Evolutionary conservation across 1,284 basidiomycete genomes (phyloP).

Genomic region (Xerocomus minutiporus): DNA sequence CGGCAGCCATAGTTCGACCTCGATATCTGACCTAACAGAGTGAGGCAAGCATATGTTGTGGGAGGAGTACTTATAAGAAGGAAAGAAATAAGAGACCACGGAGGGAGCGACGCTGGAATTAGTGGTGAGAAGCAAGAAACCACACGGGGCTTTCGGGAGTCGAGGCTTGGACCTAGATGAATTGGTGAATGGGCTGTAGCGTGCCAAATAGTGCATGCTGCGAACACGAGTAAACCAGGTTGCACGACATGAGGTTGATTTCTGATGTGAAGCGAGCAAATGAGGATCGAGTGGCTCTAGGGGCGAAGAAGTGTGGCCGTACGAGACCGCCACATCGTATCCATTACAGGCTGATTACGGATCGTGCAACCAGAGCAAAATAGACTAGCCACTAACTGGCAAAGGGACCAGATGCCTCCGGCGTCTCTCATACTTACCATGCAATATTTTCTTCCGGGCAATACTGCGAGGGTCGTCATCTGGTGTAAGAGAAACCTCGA

Average conservation of each 20-base stretch:
- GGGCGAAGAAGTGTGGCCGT: slow-evolving; percentile 24
- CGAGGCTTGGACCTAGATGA: slow-evolving; percentile 24
- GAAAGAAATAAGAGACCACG: slow-evolving; percentile 12
- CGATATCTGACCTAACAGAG: slow-evolving; percentile 23
- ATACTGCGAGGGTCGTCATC: background rate
- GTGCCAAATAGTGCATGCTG: slow-evolving; percentile 30
- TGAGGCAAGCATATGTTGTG: slow-evolving; percentile 22
- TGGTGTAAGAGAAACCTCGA: slow-evolving; percentile 7
- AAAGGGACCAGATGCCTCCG: slow-evolving; percentile 9
- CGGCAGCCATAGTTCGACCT: slow-evolving; percentile 26
- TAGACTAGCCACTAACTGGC: background rate
- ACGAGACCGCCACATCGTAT: slow-evolving; percentile 19
- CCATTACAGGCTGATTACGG: slow-evolving; percentile 12
- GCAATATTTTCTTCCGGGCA: slow-evolving; percentile 9
- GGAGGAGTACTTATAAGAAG: slow-evolving; percentile 25
- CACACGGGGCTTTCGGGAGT: slow-evolving; percentile 29
- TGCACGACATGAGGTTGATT: slow-evolving; percentile 35
- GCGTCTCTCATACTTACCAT: slow-evolving; percentile 11
- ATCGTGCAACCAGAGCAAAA: background rate
- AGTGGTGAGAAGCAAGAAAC: slow-evolving; percentile 29
- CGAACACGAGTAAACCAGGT: slow-evolving; percentile 36
- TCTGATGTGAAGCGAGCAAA: slow-evolving; percentile 34
- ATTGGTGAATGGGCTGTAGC: slow-evolving; percentile 26
- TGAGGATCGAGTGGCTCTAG: slow-evolving; percentile 36
- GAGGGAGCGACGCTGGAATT: slow-evolving; percentile 28